These are phyloP conservation scores for Mycogone perniciosa DNA, from an alignment of 2,329 filamentous ascomycete species.

Conservation along the genomic window DNA sequence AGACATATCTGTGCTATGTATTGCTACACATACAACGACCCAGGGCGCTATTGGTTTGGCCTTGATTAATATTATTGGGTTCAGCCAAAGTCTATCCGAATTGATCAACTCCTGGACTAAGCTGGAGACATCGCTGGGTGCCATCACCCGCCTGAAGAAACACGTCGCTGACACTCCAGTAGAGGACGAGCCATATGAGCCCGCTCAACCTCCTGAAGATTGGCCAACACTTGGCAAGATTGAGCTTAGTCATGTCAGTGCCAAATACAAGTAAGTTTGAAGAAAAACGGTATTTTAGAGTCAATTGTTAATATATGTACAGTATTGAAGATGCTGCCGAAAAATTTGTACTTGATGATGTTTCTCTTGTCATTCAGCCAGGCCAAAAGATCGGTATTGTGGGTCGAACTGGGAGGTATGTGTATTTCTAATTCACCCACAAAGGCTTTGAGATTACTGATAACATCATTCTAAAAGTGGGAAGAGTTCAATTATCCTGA, in stretches of 20 bases:
- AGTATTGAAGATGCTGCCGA: not conserved
- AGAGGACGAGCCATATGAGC: not conserved
- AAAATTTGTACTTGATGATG: constrained; percentile 7
- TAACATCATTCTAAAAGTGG: constrained; percentile 18
- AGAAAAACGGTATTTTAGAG: not conserved
- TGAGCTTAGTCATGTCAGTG: constrained; percentile 13
- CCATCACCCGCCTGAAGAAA: constrained; percentile 13
- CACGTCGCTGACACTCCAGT: not conserved
- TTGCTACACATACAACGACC: constrained; percentile 14
- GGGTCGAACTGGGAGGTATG: constrained; percentile 18
- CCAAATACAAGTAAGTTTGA: constrained; percentile 13
- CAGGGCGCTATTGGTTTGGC: constrained; percentile 10
- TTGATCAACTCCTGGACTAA: constrained; percentile 8
- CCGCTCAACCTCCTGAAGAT: not conserved
- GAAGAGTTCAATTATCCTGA: constrained; percentile 18
- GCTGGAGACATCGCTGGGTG: constrained; percentile 19
- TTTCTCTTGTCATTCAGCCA: constrained; percentile 14
- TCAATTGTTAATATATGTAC: not conserved
- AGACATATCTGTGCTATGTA: constrained; percentile 32
- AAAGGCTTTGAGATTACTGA: constrained; percentile 6
- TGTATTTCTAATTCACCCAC: constrained; percentile 17
- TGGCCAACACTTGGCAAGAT: constrained; percentile 15
- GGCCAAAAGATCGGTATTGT: constrained; percentile 17
- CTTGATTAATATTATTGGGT: constrained; percentile 9
- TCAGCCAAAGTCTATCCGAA: constrained; percentile 6